Base-by-base conservation (phyloP, 176 grass and related monocot species). In the Triticum dicoccoides region DNA sequence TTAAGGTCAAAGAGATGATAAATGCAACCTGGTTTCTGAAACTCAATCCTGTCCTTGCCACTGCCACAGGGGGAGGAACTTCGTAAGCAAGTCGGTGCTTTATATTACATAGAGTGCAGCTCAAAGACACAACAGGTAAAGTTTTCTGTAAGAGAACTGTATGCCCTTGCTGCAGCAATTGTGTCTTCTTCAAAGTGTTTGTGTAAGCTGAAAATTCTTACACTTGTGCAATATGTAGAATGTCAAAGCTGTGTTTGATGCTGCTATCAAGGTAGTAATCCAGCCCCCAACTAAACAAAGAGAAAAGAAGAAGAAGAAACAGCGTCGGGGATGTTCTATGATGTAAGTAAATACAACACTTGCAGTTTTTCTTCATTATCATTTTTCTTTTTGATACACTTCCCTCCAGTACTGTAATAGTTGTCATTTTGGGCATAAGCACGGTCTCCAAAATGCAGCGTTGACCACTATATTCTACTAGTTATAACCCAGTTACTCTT, bases 231-330 rank as follows among this genome's bases (percentile, higher is more conserved):
- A 85, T 23, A 76, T 89, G 90, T 82, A 99, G 97, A 96, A 96
- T 91, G 94, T 99, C 52, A 99, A 99, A 94, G 92, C 90, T 83
- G 94, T 99, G 23, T 99, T 99, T 83, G 97, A 99, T 96, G 94
- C 97, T 84, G 94, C 97, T 25, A 99, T 99, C 86, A 99, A 96
- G 85, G 94, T 99, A 73, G 97, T 99, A 66, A 99, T 99, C 85
- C 97, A 99, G 44, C 97, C 97, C 81, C 89, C 90, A 79, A 87
- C 87, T 84, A 99, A 96, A 69, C 83, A 69, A 47, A 96, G 93
- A 82, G 97, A 99, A 82, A 99, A 99, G 89, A 99, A 96, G 88
- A 99, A 99, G 84, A 99, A 94, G 85, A 99, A 99, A 74, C 62
- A 83, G 18, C 89, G 30, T 0, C 89, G 78, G 5, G 90, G 94